Evolutionary conservation across 1,284 basidiomycete genomes (phyloP).

Genomic region (Cryptococcus sp.): DNA sequence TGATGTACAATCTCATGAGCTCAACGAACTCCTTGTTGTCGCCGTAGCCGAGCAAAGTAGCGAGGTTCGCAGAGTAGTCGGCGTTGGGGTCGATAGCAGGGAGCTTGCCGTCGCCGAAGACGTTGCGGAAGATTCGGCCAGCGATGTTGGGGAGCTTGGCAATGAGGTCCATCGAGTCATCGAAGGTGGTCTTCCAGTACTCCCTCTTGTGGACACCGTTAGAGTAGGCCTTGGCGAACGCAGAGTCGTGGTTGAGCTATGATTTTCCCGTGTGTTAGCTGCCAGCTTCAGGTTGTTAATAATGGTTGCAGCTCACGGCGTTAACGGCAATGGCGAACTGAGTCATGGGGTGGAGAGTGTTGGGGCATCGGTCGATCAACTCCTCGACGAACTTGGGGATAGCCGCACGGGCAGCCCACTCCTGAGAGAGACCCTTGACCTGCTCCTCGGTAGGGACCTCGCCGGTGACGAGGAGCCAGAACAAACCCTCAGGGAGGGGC

Average conservation of each 20-base stretch:
- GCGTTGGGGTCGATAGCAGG: conserved; percentile 82
- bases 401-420: conserved; percentile 86
- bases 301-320: conserved; percentile 63
- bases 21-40: conserved; percentile 89
- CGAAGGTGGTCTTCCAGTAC: conserved; percentile 95
- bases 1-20: conserved; percentile 93
- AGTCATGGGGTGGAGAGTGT: conserved; percentile 93
- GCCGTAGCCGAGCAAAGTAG: conserved; percentile 89
- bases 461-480: conserved; percentile 93
- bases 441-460: conserved; percentile 89
- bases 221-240: conserved; percentile 93
- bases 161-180: conserved; percentile 97
- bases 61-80: conserved; percentile 93
- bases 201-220: conserved; percentile 92
- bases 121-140: conserved; percentile 94
- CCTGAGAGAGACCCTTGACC: conserved; percentile 77
- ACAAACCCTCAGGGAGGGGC: conserved; percentile 90
- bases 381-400: conserved; percentile 92
- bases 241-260: conserved; percentile 92
- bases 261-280: conserved; percentile 8
- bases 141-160: conserved; percentile 97
- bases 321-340: conserved; percentile 94
- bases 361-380: conserved; percentile 87
- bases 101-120: conserved; percentile 81
- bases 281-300: neutral